These are phyloP conservation scores for Tetrapisispora arboricola DNA, from an alignment of 805 yeast species.

Conservation along the genomic window DNA sequence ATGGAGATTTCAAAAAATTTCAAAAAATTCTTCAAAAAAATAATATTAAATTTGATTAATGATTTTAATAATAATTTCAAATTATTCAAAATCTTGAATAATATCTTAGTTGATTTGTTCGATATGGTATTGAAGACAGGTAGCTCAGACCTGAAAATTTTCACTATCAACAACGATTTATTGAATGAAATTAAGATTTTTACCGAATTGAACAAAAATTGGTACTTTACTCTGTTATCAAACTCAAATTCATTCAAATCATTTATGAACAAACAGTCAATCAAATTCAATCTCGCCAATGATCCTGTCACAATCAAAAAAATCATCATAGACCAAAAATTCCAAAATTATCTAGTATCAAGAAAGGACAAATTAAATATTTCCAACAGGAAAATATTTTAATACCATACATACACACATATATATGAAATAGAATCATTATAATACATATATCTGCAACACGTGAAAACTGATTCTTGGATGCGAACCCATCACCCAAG, in stretches of 20 bases:
- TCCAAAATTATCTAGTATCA: constrained; percentile 1
- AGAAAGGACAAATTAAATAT: constrained; percentile 3
- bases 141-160: constrained; percentile 6
- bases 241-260: constrained; percentile 8
- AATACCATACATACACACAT: background rate
- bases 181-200: constrained; percentile 11
- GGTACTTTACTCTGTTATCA: constrained; percentile 5
- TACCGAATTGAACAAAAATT: constrained; percentile 8
- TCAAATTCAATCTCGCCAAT: no score
- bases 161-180: constrained; percentile 6
- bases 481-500: no score
- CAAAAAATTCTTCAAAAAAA: constrained; percentile 9
- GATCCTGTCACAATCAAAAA: background rate
- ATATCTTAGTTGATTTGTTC: constrained; percentile 3
- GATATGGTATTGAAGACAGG: constrained; percentile 10
- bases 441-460: background rate
- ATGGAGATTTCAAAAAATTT: background rate
- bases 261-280: constrained; percentile 3
- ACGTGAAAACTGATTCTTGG: background rate
- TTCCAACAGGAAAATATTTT: constrained; percentile 3
- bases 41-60: constrained; percentile 11
- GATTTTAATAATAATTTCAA: constrained; percentile 17
- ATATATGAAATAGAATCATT: background rate
- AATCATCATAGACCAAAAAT: background rate
- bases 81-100: constrained; percentile 12